Base-by-base conservation (phyloP, 2,329 filamentous ascomycete genomes). In the Trichocomaceae sp. region DNA sequence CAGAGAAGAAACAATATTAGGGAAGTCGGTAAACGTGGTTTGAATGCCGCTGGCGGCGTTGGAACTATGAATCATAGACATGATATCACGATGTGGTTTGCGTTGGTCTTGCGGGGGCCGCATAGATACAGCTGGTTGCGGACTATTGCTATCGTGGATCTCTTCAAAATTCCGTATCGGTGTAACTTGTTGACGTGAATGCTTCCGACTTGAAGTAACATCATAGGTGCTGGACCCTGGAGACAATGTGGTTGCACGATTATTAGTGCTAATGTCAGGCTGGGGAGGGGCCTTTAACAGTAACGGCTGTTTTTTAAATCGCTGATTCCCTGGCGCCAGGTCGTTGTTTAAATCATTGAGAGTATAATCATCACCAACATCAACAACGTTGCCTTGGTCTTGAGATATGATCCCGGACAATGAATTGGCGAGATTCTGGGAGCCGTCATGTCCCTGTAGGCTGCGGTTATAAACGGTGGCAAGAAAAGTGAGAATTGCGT, bases 391-490 rank as follows among this genome's bases (percentile, higher is more conserved):
- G 19, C 81, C 79, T 60, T 81, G 80, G 44, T 79, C 77, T 47
- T 80, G 77, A 13, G 86, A 83, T 55, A 93, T 85, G 56, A 88
- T 82, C 60, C 84, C 86, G 4, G 85, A 83, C 66, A 97, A 88
- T 66, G 96, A 86, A 62, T 95, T 91, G 54, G 87, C 84, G 42
- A 97, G 81, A 57, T 88, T 92, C 65, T 88, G 83, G 1, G 83
- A 79, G 17, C 82, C 81, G 31, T 84, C 85, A 63, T 92, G 87
- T 35, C 91, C 89, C 67, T 96, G 91, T 49, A 99, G 75, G 59
- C 90, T 95, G 65, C 95, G 87, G 59, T 95, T 87, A 73, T 97
- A 99, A 42, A 99, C 92, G 12, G 95, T 97, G 46, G 92, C 93
- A 19, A 99, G 80, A 70, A 99, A 97, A 49, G 91, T 95, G 42